Percentiles rank a stretch among this genome's conserved stretches.
Conservation (phyloP, 2,329 filamentous ascomycete genomes). For the Cladorrhinum sp. region DNA sequence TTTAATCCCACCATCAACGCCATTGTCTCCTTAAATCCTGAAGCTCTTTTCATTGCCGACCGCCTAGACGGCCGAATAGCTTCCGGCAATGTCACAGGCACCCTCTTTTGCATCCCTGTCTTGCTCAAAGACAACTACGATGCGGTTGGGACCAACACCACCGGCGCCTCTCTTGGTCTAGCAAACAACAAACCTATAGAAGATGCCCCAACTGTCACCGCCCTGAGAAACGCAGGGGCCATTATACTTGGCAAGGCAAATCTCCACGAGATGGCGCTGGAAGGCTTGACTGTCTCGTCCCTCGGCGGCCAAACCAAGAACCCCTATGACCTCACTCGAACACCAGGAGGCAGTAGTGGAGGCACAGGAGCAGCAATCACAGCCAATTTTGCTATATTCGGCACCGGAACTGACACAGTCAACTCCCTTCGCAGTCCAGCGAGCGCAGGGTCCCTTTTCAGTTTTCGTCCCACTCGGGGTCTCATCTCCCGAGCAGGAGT, state of each 20-base stretch:
- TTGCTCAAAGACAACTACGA: conserved; percentile 65
- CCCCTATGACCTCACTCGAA: conserved; percentile 63
- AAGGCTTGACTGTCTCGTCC: conserved; percentile 61
- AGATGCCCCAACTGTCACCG: conserved; percentile 50
- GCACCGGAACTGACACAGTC: conserved; percentile 59
- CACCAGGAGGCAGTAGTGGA: conserved; percentile 62
- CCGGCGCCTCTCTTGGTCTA: conserved; percentile 51
- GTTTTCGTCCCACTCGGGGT: conserved; percentile 55
- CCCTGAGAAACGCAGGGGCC: conserved; percentile 49
- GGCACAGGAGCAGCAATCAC: conserved; percentile 60
- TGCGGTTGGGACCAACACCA: conserved; percentile 54
- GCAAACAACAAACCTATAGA: conserved; percentile 41
- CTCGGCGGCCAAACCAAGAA: conserved; percentile 63
- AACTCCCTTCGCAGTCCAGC: conserved; percentile 62
- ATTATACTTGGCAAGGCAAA: conserved; percentile 60
- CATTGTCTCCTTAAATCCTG: conserved; percentile 51
- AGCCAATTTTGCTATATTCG: conserved; percentile 54
- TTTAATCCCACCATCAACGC: conserved; percentile 58
- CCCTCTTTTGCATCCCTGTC: conserved; percentile 60
- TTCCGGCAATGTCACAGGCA: conserved; percentile 46
- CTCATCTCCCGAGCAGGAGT: conserved; percentile 50
- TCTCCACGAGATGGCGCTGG: conserved; percentile 61
- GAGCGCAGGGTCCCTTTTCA: conserved; percentile 58
- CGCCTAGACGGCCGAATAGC: conserved; percentile 45
- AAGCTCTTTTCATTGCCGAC: conserved; percentile 43